Evolutionary conservation across 768 basidiomycete genomes (phyloP), one percentile per base, ranked within the genome.

Genomic region (Russula lepida): DNA sequence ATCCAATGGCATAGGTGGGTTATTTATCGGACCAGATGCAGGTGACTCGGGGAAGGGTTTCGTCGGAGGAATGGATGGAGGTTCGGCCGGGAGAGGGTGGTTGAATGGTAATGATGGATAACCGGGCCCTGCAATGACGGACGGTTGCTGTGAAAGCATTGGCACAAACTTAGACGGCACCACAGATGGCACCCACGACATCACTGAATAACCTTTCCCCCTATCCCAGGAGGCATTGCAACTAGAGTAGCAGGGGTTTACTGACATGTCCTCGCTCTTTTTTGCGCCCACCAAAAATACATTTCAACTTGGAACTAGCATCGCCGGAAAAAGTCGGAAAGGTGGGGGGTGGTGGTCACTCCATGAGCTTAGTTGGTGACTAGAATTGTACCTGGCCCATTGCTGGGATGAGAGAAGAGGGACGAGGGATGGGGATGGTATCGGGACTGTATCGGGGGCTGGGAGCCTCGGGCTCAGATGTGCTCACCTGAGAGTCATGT

Each of bases 241-340:
- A 48, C 49, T 35, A 62, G 33, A 3, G 12, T 27, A 8, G 43
- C 41, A 6, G 23, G 13, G 15, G 30, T 71, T 25, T 19, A 70
- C 69, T 4, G 72, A 54, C 54, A 71, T 68, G 67, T 82, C 80
- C 67, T 81, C 81, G 6, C 82, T 78, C 69, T 81, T 82, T 74
- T 62, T 81, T 75, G 49, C 84, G 77, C 21, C 70, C 75, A 46
- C 74, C 82, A 67, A 84, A 82, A 4, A 78, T 83, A 58, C 84
- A 82, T 68, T 81, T 84, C 51, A 87, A 71, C 67, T 77, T 82
- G 62, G 72, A 71, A 27, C 82, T 79, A 30, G 78, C 73, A 70
- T 61, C 21, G 58, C 63, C 52, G 61, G 69, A 37, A 17, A 65
- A 57, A 28, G 63, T 54, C 41, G 66, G 62, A 39, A n/a, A 48